Evolutionary conservation across 306 rosid genomes (phyloP), one percentile per base, ranked within the genome.

Genomic region (Cajanus cajan): DNA sequence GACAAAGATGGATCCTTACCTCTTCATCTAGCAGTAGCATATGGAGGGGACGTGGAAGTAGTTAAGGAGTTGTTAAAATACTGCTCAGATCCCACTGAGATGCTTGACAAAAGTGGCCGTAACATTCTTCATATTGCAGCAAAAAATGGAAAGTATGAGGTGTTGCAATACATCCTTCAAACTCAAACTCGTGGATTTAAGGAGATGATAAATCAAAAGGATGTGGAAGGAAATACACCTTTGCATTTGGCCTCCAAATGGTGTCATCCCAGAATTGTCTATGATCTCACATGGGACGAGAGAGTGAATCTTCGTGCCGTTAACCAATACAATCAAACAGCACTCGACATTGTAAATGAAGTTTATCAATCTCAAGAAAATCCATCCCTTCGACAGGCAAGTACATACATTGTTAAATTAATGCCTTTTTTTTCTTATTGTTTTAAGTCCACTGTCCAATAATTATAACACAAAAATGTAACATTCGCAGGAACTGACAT

Each of bases 161-260:
- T 77, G 2, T 75, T 83, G 1, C 52, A 8, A 0, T 71, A 71
- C 54, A 59, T 80, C 19, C 76, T 83, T 28, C 1, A 28, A 28
- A 28, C 31, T 0, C 6, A 64, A 31, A 28, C 2, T 13, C 41
- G 8, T 37, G 2, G 41, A 18, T 64, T 22, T 37, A 1, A 13
- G 5, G 8, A 16, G 25, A 14, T 74, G 77, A 61, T 80, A 61
- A 83, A 86, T 59, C 79, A 69, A 24, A 74, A 55, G 43, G 83
- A 86, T 25, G 13, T 0, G 0, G 0, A 25, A 0, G 82, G 85
- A 66, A 16, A 86, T 3, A 80, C 83, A 4, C 85, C 89, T 12
- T 80, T 83, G 64, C 87, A 80, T 74, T 31, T 80, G 77, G 85
- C 85, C 21, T 40, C 82, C 41, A 37, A 19, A 19, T 2, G 7